Evolutionary conservation across 1,284 basidiomycete genomes (phyloP), one percentile per base, ranked within the genome.

Genomic region (Leccinum holopus): DNA sequence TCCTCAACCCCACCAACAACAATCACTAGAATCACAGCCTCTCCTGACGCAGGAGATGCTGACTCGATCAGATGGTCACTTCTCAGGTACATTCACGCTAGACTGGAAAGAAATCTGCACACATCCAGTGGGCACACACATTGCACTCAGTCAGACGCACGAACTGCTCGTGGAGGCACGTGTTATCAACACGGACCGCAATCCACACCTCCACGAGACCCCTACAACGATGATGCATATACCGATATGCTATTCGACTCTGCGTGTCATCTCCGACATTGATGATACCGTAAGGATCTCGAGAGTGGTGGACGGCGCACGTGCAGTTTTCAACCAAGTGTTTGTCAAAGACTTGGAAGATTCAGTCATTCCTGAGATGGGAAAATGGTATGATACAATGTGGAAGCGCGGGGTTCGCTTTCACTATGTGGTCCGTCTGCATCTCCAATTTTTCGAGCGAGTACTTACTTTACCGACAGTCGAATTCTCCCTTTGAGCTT

Each of bases 251-350:
- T 64, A 66, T 14, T 67, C 73, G 28, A 81, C 82, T 1, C 73
- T 94, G 12, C 86, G 92, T 8, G 82, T 97, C 60, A 89, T 98
- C 37, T 96, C 93, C 1, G 96, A 98, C 71, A 90, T 98, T 53
- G 96, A 98, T 74, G 96, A 98, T 74, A 98, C 96, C 0, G 84
- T 97, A 65, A 98, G 97, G 73, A 75, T 84, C 56, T 87, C 91
- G 0, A 86, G 87, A 59, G 82, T 96, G n/a, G 70, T 88, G 3
- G 78, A 80, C 12, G 94, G 94, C 0, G 86, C 91, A 1, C 81
- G 92, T 37, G 80, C 86, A 2, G 86, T 91, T 3, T 95, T 95
- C 73, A 80, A 84, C 55, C 91, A 90, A 68, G 90, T 92, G 0
- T 92, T 93, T 66, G 89, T 90, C 8, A 87, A 86, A 71, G 87